A percentile compares a stretch with the other conserved stretches of the same genome.
These are phyloP conservation scores for Spencermartinsiella europaea DNA, from an alignment of 805 yeast genomes.

Conservation along the genomic window DNA sequence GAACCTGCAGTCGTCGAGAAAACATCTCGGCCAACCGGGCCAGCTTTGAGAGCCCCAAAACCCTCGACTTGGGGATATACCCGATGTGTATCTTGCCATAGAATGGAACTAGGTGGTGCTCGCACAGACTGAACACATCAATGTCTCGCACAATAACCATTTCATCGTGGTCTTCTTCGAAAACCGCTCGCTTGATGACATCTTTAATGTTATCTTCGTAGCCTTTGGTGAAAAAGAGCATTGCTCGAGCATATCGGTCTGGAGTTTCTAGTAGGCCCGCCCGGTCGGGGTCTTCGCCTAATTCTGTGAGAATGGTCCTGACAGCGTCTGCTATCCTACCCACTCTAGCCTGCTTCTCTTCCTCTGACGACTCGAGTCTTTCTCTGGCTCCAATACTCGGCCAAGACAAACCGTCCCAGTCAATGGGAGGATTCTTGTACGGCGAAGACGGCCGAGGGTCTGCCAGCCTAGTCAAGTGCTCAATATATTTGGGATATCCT, in stretches of 20 bases:
- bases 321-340: conserved; percentile 81
- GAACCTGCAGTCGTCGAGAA: conserved; percentile 93
- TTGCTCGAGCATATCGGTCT: conserved; percentile 91
- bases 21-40: conserved; percentile 98
- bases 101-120: conserved; percentile 96
- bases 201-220: conserved; percentile 91
- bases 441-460: conserved; percentile 57
- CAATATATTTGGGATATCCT: conserved; percentile 22
- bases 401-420: conserved; percentile 90
- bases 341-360: conserved; percentile 63
- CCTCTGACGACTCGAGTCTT: conserved; percentile 64
- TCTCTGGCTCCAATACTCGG: conserved; percentile 81
- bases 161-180: conserved; percentile 97
- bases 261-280: conserved; percentile 95
- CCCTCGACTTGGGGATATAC: conserved; percentile 93
- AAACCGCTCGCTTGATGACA: conserved; percentile 90
- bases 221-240: conserved; percentile 93
- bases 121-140: conserved; percentile 87
- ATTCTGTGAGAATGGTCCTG: conserved; percentile 59
- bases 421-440: conserved; percentile 81
- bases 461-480: conserved; percentile 18
- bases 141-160: conserved; percentile 98
- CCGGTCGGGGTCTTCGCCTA: conserved; percentile 86
- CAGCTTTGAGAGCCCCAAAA: conserved; percentile 84
- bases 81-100: conserved; percentile 96